A percentile compares a stretch with the other conserved stretches of the same genome.
phyloP scores from a whole-genome alignment of 1,284 basidiomycete genomes.

The Melampsora abietis-canadensis region DNA sequence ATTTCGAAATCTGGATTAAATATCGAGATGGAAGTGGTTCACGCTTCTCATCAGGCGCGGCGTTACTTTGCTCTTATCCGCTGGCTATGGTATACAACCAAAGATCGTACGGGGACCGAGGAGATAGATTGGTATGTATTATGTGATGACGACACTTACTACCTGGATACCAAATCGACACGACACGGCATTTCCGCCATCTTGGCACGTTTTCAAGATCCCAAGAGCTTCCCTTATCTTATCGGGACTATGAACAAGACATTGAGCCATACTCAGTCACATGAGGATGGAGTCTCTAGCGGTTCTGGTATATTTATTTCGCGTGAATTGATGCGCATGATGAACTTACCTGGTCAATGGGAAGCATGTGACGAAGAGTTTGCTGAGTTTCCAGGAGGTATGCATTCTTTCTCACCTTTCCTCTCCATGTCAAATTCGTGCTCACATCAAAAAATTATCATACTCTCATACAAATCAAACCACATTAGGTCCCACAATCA shows the following conservation, averaged over 20 bases:
- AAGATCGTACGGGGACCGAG: background rate
- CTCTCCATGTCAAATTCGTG: background rate
- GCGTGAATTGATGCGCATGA: conserved; percentile 10
- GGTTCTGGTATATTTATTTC: conserved; percentile 4
- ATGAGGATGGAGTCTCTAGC: background rate
- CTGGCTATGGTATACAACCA: conserved; percentile 2
- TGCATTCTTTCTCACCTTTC: background rate
- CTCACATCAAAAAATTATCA: background rate
- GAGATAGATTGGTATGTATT: conserved; percentile 9
- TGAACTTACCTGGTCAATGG: conserved; percentile 9
- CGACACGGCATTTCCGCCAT: background rate
- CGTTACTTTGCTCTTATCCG: conserved; percentile 4
- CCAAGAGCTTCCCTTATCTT: conserved; percentile 5
- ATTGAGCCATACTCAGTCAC: background rate
- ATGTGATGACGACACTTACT: conserved; percentile 10
- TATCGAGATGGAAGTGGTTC: background rate
- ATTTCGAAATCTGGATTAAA: background rate
- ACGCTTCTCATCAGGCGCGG: background rate
- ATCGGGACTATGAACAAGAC: background rate
- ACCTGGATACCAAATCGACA: background rate
- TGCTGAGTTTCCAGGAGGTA: conserved; percentile 1
- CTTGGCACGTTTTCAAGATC: background rate
- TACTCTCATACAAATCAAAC: background rate
- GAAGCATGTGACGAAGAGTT: conserved; percentile 9
- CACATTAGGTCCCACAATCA: background rate